Evolutionary conservation across 345 rosid species (phyloP), one percentile per base, ranked within the genome.

Genomic region (Hirschfeldia incana): DNA sequence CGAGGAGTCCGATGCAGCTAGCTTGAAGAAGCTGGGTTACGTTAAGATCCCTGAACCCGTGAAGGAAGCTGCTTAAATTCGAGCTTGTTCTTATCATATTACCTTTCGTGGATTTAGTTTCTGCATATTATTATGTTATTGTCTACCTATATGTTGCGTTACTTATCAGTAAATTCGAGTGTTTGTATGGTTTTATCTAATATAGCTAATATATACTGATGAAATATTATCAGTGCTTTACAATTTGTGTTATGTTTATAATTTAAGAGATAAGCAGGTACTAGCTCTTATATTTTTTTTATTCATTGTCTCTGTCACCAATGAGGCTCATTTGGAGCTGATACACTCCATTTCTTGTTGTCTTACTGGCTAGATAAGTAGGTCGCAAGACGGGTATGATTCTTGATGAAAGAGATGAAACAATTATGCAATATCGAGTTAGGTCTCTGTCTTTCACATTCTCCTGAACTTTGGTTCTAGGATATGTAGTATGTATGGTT

Each of bases 21-120:
- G 86, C 72, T 86, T 87, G 26, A 91, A 94, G 94, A 92, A 92
- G 83, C 62, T 86, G 78, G 98, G 97, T 6, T 94, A 92, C 74
- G 86, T 87, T 53, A 88, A 87, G 85, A 85, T 94, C 81, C 87
- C 76, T 42, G 53, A 65, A 12, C 81, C 75, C 53, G 65, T 32
- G 1, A 82, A 83, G 83, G 82, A 73, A 57, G 82, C 84, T 42
- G 83, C 84, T 37, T 87, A 80, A 84, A 2, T 73, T 46, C 36
- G 69, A 71, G 78, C 73, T 77, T 77, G 16, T 65, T 78, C 49
- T 65, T 70, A 62, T 67, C 70, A 17, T 65, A 55, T 13, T 2
- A 26, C 39, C 5, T 70, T 53, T 5, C 49, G 77, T 76, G 74
- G 27, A 75, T 70, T 70, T 55, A 58, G 69, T 58, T 70, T 80